Base-by-base conservation (phyloP, 371 early-diverging fungal genomes). In the Dentiscutata heterogama region DNA sequence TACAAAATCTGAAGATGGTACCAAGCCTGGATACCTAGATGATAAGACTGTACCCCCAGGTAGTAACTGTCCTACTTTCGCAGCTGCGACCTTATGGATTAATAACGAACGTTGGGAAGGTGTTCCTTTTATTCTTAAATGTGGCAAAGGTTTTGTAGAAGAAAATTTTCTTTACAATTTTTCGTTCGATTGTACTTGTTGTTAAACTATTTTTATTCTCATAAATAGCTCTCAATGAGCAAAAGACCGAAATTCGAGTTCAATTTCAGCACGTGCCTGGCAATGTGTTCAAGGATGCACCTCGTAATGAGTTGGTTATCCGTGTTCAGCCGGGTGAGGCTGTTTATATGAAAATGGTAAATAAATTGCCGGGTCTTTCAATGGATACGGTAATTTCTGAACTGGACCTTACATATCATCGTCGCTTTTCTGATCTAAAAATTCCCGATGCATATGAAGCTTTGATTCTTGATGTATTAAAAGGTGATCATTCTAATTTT, bases 371-470 rank as follows among this genome's bases (percentile, higher is more conserved):
- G 27, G 97, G 95, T 18, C 88, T 95, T 50, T 89, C 90, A 3
- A 87, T 90, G 83, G 84, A 90, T 68, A 89, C 92, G 29, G 89
- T 94, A 70, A 94, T 96, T 78, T 94, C 96, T 2, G 98, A 98
- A 86, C 89, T 99, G 14, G 97, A 99, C 84, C 88, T 99, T 77
- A 92, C 96, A 7, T 99, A 99, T 89, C 88, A 92, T 58, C 89
- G 91, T 60, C 93, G 98, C 63, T 99, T 96, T 89, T 89, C 90
- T 25, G 94, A 95, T 71, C 82, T 93, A 63, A 90, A 91, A 82
- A 98, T 99, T 80, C 99, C 99, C 27, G 99, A 99, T 83, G 99
- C 99, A 11, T 99, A 99, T 87, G 98, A 97, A 83, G 91, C 96
- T 7, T 88, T 99, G 35, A 94, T 99, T 75, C 87, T 99, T 35